These are phyloP conservation scores for Fusarium sp. DNA, from an alignment of 2,329 filamentous ascomycete species.

Conservation along the genomic window DNA sequence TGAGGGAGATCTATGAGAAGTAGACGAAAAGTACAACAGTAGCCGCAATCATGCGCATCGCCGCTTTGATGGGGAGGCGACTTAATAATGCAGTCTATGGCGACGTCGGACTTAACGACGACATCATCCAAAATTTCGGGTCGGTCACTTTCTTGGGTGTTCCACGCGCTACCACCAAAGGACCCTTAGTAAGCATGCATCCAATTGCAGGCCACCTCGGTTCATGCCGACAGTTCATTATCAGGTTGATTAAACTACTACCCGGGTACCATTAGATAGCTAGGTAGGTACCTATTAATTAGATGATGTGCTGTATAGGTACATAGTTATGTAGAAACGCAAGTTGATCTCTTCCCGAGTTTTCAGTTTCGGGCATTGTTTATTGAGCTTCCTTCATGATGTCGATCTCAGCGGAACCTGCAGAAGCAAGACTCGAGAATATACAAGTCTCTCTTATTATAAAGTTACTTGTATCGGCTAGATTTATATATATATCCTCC, in stretches of 20 bases:
- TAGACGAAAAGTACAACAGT: conserved; percentile 22
- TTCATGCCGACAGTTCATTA: conserved; percentile 18
- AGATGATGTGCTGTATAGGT: no score
- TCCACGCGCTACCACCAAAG: conserved; percentile 1
- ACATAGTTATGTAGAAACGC: no score
- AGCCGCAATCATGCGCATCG: conserved; percentile 47
- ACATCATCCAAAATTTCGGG: conserved; percentile 46
- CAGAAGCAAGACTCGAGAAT: no score
- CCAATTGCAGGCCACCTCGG: conserved; percentile 24
- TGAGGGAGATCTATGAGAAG: conserved; percentile 20
- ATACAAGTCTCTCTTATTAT: no score
- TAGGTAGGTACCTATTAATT: no score
- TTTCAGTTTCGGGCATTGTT: no score
- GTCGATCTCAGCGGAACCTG: no score
- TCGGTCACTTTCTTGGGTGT: conserved; percentile 39
- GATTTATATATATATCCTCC: no score
- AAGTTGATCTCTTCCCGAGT: no score
- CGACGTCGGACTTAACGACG: conserved; percentile 45
- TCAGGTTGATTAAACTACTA: conserved; percentile 39
- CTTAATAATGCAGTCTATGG: conserved; percentile 45
- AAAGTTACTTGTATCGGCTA: no score
- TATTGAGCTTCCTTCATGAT: no score
- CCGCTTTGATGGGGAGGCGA: conserved; percentile 44
- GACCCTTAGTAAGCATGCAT: conserved; percentile 22
- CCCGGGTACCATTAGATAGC: conserved; percentile 9